These are phyloP conservation scores for Kwoniella shandongensis DNA, from an alignment of 768 basidiomycete genomes.

Conservation along the genomic window DNA sequence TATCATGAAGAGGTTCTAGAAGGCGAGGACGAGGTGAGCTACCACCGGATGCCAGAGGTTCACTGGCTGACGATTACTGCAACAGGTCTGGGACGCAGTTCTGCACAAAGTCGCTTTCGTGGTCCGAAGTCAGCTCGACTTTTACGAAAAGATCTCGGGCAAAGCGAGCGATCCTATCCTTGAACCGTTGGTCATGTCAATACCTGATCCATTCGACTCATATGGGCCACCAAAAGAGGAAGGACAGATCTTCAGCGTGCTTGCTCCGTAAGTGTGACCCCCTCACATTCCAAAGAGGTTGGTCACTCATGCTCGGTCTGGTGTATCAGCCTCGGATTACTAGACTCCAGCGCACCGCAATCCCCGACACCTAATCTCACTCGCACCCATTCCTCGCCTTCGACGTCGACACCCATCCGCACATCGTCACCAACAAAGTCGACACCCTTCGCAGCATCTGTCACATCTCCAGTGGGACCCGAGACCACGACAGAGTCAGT, in stretches of 20 bases:
- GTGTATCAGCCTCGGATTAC: conserved; percentile 26
- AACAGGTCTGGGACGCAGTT: conserved; percentile 77
- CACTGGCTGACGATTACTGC: neutral
- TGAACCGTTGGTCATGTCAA: conserved; percentile 82
- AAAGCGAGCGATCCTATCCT: conserved; percentile 72
- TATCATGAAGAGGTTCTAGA: conserved; percentile 87
- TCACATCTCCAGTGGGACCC: conserved; percentile 20
- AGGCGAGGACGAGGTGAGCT: conserved; percentile 75
- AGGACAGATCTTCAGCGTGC: conserved; percentile 88
- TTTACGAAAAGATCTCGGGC: conserved; percentile 65
- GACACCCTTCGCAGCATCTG: conserved; percentile 17
- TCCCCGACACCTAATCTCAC: conserved; percentile 31
- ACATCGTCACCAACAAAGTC: conserved; percentile 25
- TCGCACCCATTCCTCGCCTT: conserved; percentile 24
- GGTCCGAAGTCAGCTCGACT: conserved; percentile 85
- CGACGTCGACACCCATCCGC: conserved; percentile 19
- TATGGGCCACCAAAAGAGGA: conserved; percentile 85
- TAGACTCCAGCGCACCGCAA: conserved; percentile 27
- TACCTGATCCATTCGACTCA: conserved; percentile 90
- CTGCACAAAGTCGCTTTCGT: conserved; percentile 82
- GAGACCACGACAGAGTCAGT: conserved; percentile 34
- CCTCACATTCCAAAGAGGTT: neutral
- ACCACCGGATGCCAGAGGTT: neutral
- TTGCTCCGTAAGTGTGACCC: conserved; percentile 63
- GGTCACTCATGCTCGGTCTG: neutral